Evolutionary conservation across 306 rosid species (phyloP), one percentile per base, ranked within the genome.

Genomic region (Clitoria ternatea): DNA sequence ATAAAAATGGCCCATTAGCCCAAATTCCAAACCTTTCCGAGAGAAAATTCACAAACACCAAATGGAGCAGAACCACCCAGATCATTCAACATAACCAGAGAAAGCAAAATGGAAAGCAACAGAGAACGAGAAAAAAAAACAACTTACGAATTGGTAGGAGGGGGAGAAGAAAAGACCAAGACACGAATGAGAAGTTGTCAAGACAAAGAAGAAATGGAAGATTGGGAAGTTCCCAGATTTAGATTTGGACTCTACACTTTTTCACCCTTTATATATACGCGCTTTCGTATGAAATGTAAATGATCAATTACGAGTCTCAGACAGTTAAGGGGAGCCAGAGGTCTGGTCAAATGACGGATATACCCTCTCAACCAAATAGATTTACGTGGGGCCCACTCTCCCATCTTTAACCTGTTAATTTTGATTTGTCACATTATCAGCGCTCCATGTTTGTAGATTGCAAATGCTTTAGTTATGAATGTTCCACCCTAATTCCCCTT

Each of bases 121-220:
- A 69, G 19, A 69, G 13, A 5, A 35, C 14, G 0, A 26, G 10
- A 26, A 30, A 5, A 13, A 23, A 49, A 30, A 77, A 61, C 3
- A 32, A 73, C 86, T 77, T 78, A 82, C 86, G 23, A 73, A 62
- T 61, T 64, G 56, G 74, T 30, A 12, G 13, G 18, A 39, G 72
- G 27, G 22, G 19, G 10, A 17, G 36, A 27, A 24, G 40, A 73
- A 27, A 61, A 70, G 37, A 71, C 33, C 6, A 45, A 59, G 40
- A 60, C 39, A 22, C 44, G 43, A 47, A 10, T 33, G 63, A 73
- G 56, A 64, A 52, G 1, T 18, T 14, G 3, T 74, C 23, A 23
- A 32, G 40, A 60, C 12, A 60, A 4, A 29, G 19, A 43, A 15
- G 40, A 20, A 40, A 53, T 36, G 71, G 59, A 69, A 52, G 57